A percentile compares a stretch with the other conserved stretches of the same genome.
Conservation (phyloP, 345 rosid genomes). For the Toxicodendron radicans region DNA sequence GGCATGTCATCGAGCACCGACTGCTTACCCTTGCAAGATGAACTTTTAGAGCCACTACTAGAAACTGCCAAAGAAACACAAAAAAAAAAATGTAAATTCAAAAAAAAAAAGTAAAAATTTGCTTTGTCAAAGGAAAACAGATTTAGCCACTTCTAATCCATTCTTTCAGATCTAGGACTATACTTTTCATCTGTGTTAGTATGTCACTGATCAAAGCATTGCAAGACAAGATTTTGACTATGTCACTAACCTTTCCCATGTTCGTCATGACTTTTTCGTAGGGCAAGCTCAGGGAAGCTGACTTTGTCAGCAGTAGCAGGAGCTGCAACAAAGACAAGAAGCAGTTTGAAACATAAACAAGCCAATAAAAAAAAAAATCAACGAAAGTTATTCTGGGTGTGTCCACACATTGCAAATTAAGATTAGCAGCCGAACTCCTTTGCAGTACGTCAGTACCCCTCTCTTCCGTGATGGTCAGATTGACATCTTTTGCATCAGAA, state of each 20-base stretch:
- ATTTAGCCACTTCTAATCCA: neutral
- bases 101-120: neutral
- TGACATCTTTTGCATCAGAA: constrained; percentile 4
- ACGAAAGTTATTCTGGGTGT: neutral
- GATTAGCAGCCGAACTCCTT: neutral
- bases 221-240: neutral
- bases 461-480: constrained; percentile 12
- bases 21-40: neutral
- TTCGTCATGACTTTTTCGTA: neutral
- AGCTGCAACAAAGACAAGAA: constrained; percentile 4
- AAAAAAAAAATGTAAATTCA: too few relatives aligned
- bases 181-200: neutral
- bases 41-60: neutral
- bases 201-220: neutral
- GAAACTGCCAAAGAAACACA: too few relatives aligned
- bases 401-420: constrained; percentile 16
- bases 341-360: neutral
- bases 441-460: constrained; percentile 1
- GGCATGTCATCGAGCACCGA: neutral
- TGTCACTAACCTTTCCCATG: neutral
- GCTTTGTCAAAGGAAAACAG: neutral
- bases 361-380: neutral
- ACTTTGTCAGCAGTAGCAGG: neutral
- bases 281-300: neutral
- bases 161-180: neutral